Base-by-base conservation (phyloP, 225 moss, liverwort and hornwort genomes). In the Pseudoscleropodium purum region DNA sequence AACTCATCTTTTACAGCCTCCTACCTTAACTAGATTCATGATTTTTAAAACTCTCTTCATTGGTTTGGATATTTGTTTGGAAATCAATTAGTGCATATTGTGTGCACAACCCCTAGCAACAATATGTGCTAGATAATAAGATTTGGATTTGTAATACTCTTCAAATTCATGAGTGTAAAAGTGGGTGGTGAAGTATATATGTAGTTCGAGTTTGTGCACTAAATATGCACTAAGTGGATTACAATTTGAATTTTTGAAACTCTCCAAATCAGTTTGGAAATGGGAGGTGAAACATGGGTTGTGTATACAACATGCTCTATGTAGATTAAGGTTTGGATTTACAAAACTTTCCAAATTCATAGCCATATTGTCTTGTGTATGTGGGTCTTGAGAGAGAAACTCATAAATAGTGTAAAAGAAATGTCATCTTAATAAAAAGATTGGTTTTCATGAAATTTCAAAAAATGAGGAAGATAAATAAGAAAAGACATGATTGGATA, bases 301-400 rank as follows among this genome's bases (percentile, higher is more conserved):
- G 24, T 54, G 13, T 14, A 3, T 5, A 52, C 14, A 52, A 52
- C 8, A 36, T 36, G 21, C 4, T 34, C 4, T 13, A 75, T 33
- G 0, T 49, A 47, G 30, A 4, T 75, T 11, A 30, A 17, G 5
- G 29, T 29, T 73, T 45, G 73, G 4, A 75, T 75, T 18, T 75
- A 47, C 10, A 75, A 31, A 31, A 31, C 19, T 29, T 73, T 27
- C 23, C 2, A 45, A 30, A 45, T 45, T 45, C 18, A 45, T 74
- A 4, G 8, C 2, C 0, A 3, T 1, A 24, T 8, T 47, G 0
- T 16, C 3, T 74, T 30, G 10, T 17, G 6, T 30, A 74, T 2
- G 0, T 29, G 47, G 2, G 75, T 31, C 2, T 33, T 33, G 7
- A 33, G 33, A 34, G 34, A 33, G 3, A 13, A 76, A 33, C 1